Evolutionary conservation across 371 early-diverging fungal species (phyloP).

Genomic region (Thermomucor indicae-seudaticae): DNA sequence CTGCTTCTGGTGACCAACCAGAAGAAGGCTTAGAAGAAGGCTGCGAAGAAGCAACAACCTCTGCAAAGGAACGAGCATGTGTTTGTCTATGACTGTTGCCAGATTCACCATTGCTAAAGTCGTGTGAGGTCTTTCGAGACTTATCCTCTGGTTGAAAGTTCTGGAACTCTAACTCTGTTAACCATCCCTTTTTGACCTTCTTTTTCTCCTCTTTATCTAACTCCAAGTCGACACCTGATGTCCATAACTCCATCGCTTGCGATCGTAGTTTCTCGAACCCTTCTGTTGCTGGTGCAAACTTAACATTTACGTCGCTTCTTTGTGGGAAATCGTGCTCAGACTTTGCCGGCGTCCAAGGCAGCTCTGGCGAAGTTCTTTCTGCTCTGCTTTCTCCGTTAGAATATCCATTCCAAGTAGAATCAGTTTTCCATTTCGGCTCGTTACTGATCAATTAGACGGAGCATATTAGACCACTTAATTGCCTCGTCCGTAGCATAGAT

Average conservation of each 20-base stretch:
- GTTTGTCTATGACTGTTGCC: not conserved
- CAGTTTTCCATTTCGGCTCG: too few species aligned
- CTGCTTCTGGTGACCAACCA: constrained; percentile 9
- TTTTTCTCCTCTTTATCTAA: constrained; percentile 6
- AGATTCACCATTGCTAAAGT: not conserved
- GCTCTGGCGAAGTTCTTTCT: too few species aligned
- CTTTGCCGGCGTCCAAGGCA: too few species aligned
- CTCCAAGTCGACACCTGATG: constrained; percentile 23
- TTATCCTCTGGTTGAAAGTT: not conserved
- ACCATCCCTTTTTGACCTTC: constrained; percentile 21
- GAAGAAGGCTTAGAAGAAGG: not conserved
- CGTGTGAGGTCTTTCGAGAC: not conserved
- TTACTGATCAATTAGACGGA: too few species aligned
- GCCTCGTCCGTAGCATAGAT: too few species aligned
- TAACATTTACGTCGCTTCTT: constrained; percentile 1
- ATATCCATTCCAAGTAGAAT: too few species aligned
- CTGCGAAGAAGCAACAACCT: not conserved
- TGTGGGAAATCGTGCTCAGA: too few species aligned
- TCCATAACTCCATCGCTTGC: constrained; percentile 26
- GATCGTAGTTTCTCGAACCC: constrained; percentile 25
- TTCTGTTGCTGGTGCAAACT: not conserved
- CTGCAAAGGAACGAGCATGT: constrained; percentile 5
- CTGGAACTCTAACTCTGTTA: constrained; percentile 18
- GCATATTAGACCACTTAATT: too few species aligned
- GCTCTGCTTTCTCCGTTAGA: too few species aligned